phyloP scores from a whole-genome alignment of 1,284 basidiomycete genomes.

The Takashimella tepidaria region DNA sequence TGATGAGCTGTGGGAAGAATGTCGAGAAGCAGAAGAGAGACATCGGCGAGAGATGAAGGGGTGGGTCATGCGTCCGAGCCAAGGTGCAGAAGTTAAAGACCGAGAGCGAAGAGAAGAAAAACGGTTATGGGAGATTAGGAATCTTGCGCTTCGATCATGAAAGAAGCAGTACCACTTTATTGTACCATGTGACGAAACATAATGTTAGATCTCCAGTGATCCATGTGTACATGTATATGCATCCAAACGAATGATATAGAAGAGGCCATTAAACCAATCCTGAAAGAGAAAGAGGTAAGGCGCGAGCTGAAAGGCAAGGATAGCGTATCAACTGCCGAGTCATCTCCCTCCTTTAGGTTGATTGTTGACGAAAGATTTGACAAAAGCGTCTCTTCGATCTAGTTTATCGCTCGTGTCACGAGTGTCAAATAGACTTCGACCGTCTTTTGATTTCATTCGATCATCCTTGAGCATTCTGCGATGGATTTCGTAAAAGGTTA shows the following conservation, averaged over 20 bases:
- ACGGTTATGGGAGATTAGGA: constrained; percentile 45
- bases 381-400: constrained; percentile 17
- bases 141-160: constrained; percentile 28
- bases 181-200: too few species aligned
- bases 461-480: constrained; percentile 67
- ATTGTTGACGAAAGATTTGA: neutral
- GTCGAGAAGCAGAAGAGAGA: constrained; percentile 68
- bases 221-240: too few species aligned
- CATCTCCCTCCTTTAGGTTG: too few species aligned
- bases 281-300: too few species aligned
- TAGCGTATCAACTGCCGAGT: too few species aligned
- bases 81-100: constrained; percentile 23
- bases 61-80: constrained; percentile 52
- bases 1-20: constrained; percentile 63
- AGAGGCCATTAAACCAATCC: too few species aligned
- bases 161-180: neutral
- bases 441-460: constrained; percentile 54
- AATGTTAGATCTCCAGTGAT: too few species aligned
- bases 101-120: constrained; percentile 35
- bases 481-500: neutral
- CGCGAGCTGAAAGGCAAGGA: too few species aligned
- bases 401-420: constrained; percentile 43
- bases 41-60: constrained; percentile 75
- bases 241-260: too few species aligned
- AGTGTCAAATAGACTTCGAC: constrained; percentile 52